Conservation (phyloP, 1,284 basidiomycete species). For the Schizopora paradoxa region DNA sequence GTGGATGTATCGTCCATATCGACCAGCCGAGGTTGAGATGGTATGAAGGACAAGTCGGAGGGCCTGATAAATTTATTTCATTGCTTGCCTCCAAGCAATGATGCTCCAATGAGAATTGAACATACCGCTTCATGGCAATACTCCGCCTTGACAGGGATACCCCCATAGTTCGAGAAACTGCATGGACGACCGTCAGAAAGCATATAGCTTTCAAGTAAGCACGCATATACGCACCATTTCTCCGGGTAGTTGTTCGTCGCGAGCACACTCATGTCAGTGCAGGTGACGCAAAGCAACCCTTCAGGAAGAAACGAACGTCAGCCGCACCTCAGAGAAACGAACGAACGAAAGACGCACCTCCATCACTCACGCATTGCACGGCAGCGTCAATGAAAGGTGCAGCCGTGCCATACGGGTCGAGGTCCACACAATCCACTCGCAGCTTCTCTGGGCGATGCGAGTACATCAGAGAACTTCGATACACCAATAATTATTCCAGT, state of each 20-base stretch:
- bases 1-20: slow-evolving; percentile 90
- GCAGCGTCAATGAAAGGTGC: slow-evolving; percentile 97
- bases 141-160: slow-evolving; percentile 86
- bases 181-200: slow-evolving; percentile 1
- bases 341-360: slow-evolving; percentile 46
- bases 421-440: slow-evolving; percentile 90
- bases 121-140: slow-evolving; percentile 90
- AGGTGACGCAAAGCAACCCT: slow-evolving; percentile 94
- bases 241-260: slow-evolving; percentile 95
- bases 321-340: not conserved
- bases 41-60: slow-evolving; percentile 86
- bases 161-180: slow-evolving; percentile 95
- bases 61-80: slow-evolving; percentile 44
- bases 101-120: slow-evolving; percentile 6
- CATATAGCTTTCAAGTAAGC: not conserved
- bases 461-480: slow-evolving; percentile 86
- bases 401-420: slow-evolving; percentile 97
- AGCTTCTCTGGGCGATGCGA: slow-evolving; percentile 68
- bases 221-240: slow-evolving; percentile 68
- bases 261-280: slow-evolving; percentile 92
- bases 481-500: no score
- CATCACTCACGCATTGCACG: slow-evolving; percentile 86
- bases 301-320: slow-evolving; percentile 5
- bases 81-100: not conserved
- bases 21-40: slow-evolving; percentile 79